Percentiles rank a stretch among this genome's conserved stretches.
phyloP scores from a whole-genome alignment of 768 basidiomycete species.

The Saitozyma sp. region DNA sequence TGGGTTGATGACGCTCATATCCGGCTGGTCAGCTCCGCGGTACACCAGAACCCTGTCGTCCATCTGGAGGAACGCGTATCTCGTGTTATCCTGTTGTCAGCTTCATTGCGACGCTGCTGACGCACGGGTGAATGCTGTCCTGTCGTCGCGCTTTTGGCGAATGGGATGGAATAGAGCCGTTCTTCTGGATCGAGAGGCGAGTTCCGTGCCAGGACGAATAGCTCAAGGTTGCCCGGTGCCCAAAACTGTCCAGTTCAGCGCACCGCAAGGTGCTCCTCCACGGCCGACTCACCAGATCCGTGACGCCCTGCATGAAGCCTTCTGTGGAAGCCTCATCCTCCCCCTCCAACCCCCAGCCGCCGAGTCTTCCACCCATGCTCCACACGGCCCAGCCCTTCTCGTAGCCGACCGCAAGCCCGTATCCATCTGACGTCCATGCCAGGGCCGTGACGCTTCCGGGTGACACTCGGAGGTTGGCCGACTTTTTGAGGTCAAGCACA shows the following conservation, averaged over 20 bases:
- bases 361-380: constrained; percentile 82
- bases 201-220: constrained; percentile 68
- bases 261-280: not conserved
- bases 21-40: constrained; percentile 93
- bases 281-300: constrained; percentile 62
- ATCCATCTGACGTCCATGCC: constrained; percentile 95
- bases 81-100: constrained; percentile 76
- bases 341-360: constrained; percentile 74
- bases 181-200: constrained; percentile 2
- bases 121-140: constrained; percentile 86
- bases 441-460: constrained; percentile 53
- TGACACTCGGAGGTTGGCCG: constrained; percentile 36
- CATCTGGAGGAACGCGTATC: constrained; percentile 92
- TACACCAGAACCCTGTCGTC: constrained; percentile 92
- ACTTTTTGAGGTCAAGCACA: constrained; percentile 52
- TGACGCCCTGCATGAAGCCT: constrained; percentile 78
- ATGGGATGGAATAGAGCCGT: constrained; percentile 83
- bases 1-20: constrained; percentile 96
- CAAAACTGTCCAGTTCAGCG: constrained; percentile 67
- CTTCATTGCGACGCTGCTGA: constrained; percentile 10
- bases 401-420: constrained; percentile 91
- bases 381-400: constrained; percentile 84
- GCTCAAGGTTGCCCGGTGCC: constrained; percentile 87
- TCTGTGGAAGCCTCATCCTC: constrained; percentile 62
- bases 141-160: constrained; percentile 91